Evolutionary conservation across 768 basidiomycete genomes (phyloP), one percentile per base, ranked within the genome.

Genomic region (Hirschioporus abietinus): DNA sequence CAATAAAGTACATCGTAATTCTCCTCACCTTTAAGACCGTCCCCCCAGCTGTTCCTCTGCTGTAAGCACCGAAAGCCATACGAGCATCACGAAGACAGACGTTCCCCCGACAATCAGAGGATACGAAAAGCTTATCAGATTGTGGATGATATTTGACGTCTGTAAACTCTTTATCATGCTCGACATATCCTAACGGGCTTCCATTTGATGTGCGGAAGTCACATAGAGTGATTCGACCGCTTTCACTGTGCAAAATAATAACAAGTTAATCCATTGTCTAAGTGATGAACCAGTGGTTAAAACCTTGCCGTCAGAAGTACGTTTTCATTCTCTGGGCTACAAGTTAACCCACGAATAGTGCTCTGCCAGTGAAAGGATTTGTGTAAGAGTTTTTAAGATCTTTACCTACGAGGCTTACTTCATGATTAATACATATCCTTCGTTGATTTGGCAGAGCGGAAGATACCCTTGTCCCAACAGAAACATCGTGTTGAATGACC

Each of bases 231-330:
- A 93, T 82, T 64, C 80, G 81, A 0, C 91, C 92, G 71, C 92
- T 89, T 72, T 92, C 89, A 69, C 91, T 92, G 70, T 23, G 18
- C 57, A 24, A 10, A 9, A n/a, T 59, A 26, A 30, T 8, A 30
- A 30, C 30, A 30, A 8, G 8, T 30, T 30, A 30, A 30, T 30
- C 30, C 30, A 3, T 30, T 8, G 30, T 30, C 8, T 30, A 30
- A 30, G 30, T 30, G 30, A 30, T 30, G 30, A 8, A 30, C 2
- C n/a, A 30, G 65, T 65, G 59, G 42, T 27, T 70, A 76, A 64
- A 71, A 87, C 91, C 89, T 85, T n/a, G 84, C 89, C 68, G 85
- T 90, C 67, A 93, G 71, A 68, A 89, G 87, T 0, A 91, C 67
- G 25, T 90, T 86, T 27, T 93, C 91, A 58, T 86, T 82, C 42